Evolutionary conservation across 1,284 basidiomycete genomes (phyloP), one percentile per base, ranked within the genome.

Genomic region (Puccinia novopanici): DNA sequence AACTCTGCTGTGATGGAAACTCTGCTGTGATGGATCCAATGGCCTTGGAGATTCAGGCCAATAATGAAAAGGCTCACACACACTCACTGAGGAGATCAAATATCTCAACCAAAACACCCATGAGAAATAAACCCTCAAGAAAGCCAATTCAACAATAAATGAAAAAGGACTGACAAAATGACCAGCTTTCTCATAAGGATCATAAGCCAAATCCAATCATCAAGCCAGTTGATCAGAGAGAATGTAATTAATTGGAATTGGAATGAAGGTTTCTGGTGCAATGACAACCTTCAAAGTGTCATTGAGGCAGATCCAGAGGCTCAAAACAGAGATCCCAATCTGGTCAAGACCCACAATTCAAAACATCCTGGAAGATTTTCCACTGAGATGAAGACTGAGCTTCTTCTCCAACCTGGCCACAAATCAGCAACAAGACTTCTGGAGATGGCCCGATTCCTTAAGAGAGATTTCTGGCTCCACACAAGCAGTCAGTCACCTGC

Each of bases 221-320:
- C 59, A 63, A 63, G 59, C 59, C 59, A 3, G 59, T n/a, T 68
- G 37, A n/a, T 68, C 45, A 15, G 45, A 8, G 65, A 68, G 24
- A 68, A 68, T 10, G 30, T 68, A 3, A 17, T 19, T 8, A 68
- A 68, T 4, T 15, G 65, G 40, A 68, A n/a, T n/a, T n/a, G n/a
- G n/a, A n/a, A n/a, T n/a, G n/a, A n/a, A n/a, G n/a, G n/a, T n/a
- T n/a, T n/a, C 37, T 22, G 65, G 19, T 6, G 65, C 65, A 12
- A 45, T 68, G n/a, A 22, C 5, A 40, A 27, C 65, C 37, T 68
- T 68, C 45, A 50, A 72, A 5, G 50, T 72, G 5, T 72, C 70
- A 10, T 30, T 3, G 17, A 24, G 48, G 6, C 70, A 72, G n/a
- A 55, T 72, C 52, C 50, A 72, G 27, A 19, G 50, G 30, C 50